Conservation (phyloP, 805 yeast genomes). For the Phaffomyces antillensis region DNA sequence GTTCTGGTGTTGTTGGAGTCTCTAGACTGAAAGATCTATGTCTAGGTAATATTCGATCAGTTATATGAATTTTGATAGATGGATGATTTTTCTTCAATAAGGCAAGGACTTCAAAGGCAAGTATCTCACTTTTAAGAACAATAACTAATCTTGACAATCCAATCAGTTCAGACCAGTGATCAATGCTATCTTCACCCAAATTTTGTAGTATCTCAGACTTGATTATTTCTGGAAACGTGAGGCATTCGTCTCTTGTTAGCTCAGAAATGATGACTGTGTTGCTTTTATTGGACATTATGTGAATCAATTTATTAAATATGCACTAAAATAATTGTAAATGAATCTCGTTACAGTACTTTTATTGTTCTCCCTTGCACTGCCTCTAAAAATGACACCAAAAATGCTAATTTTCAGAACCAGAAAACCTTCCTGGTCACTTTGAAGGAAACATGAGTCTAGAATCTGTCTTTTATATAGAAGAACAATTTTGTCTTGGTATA, state of each 20-base stretch:
- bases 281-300: slow-evolving; percentile 2
- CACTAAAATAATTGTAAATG: too few relatives aligned
- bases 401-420: too few relatives aligned
- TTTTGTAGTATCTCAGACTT: slow-evolving; percentile 12
- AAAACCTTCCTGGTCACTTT: too few relatives aligned
- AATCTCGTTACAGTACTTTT: too few relatives aligned
- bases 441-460: too few relatives aligned
- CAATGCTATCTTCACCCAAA: slow-evolving; percentile 5
- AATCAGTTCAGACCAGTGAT: slow-evolving; percentile 32
- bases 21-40: slow-evolving; percentile 23
- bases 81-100: slow-evolving; percentile 15
- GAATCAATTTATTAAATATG: too few relatives aligned
- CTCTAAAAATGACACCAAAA: not conserved
- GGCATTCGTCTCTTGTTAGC: slow-evolving; percentile 14
- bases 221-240: slow-evolving; percentile 13
- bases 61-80: slow-evolving; percentile 24
- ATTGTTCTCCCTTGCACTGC: not conserved
- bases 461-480: too few relatives aligned
- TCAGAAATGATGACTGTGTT: slow-evolving; percentile 21
- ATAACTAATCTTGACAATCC: slow-evolving; percentile 38
- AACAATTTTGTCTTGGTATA: too few relatives aligned
- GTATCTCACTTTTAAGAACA: slow-evolving; percentile 23
- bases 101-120: slow-evolving; percentile 20
- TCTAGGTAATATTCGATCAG: slow-evolving; percentile 27
- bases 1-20: slow-evolving; percentile 16